Percentiles rank a stretch among this genome's conserved stretches.
phyloP scores from a whole-genome alignment of 306 rosid species.

The Datisca glomerata region DNA sequence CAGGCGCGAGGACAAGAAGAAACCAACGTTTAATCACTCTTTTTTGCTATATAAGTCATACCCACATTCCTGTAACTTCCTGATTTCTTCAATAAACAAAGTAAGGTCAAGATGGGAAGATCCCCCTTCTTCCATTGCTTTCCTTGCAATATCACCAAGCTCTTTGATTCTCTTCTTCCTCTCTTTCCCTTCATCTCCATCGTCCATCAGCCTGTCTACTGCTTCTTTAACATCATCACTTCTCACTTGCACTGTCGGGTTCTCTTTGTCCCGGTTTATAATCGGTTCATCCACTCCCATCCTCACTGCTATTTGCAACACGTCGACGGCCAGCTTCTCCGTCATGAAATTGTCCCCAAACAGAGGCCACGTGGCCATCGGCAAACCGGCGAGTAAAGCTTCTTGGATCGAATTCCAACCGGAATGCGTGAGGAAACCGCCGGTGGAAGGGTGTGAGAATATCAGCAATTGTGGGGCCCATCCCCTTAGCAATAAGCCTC shows the following conservation, averaged over 20 bases:
- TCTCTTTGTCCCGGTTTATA: slow-evolving; percentile 24
- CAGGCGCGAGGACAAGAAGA: too few species aligned
- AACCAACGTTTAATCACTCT: too few species aligned
- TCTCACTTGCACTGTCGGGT: slow-evolving; percentile 27
- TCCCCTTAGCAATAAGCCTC: slow-evolving; percentile 13
- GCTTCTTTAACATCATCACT: slow-evolving; percentile 24
- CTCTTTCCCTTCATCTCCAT: slow-evolving; percentile 21
- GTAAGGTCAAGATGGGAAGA: slow-evolving; percentile 36
- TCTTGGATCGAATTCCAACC: slow-evolving; percentile 67
- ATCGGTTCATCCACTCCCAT: slow-evolving; percentile 32
- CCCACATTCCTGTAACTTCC: too few species aligned
- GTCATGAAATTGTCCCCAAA: slow-evolving; percentile 45
- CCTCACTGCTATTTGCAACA: slow-evolving; percentile 24
- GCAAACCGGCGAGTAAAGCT: slow-evolving; percentile 42
- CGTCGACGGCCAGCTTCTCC: slow-evolving; percentile 27
- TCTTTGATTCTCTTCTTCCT: slow-evolving; percentile 23
- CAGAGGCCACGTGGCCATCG: slow-evolving; percentile 54
- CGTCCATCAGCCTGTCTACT: slow-evolving; percentile 26
- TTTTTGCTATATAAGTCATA: too few species aligned
- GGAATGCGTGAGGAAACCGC: slow-evolving; percentile 59
- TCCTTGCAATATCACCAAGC: slow-evolving; percentile 27
- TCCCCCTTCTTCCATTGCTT: slow-evolving; percentile 42
- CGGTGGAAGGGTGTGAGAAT: slow-evolving; percentile 21
- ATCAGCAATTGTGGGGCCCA: slow-evolving; percentile 27
- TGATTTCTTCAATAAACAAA: slow-evolving; percentile 32